Evolutionary conservation across 2,329 filamentous ascomycete genomes (phyloP).

Genomic region (Diaporthe ilicicola): DNA sequence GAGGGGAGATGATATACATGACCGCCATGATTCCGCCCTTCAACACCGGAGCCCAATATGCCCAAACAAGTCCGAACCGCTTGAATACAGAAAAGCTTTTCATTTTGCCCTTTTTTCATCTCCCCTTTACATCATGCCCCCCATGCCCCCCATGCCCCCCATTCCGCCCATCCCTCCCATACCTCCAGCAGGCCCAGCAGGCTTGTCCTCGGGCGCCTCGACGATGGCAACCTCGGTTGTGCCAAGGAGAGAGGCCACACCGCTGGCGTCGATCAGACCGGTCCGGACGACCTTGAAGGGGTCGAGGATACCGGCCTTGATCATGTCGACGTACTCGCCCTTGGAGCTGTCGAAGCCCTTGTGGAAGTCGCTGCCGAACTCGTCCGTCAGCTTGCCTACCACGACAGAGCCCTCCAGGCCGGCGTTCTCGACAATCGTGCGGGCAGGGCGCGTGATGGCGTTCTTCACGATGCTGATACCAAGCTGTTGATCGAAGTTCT

Average conservation of each 20-base stretch:
- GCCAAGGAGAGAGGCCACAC: slow-evolving; percentile 94
- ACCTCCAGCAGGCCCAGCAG: slow-evolving; percentile 71
- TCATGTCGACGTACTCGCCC: slow-evolving; percentile 99
- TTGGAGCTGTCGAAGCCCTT: slow-evolving; percentile 96
- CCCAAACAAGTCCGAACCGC: slow-evolving; percentile 47
- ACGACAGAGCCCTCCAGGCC: slow-evolving; percentile 95
- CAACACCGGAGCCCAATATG: slow-evolving; percentile 59
- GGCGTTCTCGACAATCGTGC: slow-evolving; percentile 97
- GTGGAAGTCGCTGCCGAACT: slow-evolving; percentile 93
- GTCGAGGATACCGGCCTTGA: slow-evolving; percentile 93
- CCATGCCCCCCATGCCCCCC: slow-evolving; percentile 54
- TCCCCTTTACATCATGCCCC: slow-evolving; percentile 67
- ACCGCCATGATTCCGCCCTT: slow-evolving; percentile 48
- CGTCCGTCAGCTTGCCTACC: slow-evolving; percentile 97
- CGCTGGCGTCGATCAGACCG: slow-evolving; percentile 91
- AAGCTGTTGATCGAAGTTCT: slow-evolving; percentile 99
- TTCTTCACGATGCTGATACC: slow-evolving; percentile 98
- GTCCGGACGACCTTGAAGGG: slow-evolving; percentile 99
- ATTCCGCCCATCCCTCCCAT: slow-evolving; percentile 70
- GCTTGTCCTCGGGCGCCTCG: slow-evolving; percentile 93
- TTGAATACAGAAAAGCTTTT: slow-evolving; percentile 39
- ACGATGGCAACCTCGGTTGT: slow-evolving; percentile 99
- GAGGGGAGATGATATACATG: slow-evolving; percentile 48
- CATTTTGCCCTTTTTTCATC: slow-evolving; percentile 21
- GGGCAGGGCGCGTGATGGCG: slow-evolving; percentile 93